phyloP scores from a whole-genome alignment of 192 early-diverging fungal genomes.

The Gonapodya sp. region DNA sequence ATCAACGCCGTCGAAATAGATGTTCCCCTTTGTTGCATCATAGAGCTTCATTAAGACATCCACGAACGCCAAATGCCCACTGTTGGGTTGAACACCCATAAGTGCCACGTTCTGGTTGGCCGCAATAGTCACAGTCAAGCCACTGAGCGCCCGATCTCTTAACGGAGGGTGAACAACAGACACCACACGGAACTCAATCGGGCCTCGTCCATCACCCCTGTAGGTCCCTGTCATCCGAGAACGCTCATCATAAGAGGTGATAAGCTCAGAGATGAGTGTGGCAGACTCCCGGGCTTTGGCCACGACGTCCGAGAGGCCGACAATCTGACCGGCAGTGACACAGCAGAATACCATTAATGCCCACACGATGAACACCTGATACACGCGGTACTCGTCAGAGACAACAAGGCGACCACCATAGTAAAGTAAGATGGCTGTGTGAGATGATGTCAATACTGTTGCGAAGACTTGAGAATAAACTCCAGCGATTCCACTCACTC shows the following conservation, averaged over 20 bases:
- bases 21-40: background rate
- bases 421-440: background rate
- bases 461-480: too few relatives aligned
- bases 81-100: background rate
- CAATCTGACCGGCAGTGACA: background rate
- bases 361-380: background rate
- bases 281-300: background rate
- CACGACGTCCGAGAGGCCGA: background rate
- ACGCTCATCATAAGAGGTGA: background rate
- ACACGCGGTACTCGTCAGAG: background rate
- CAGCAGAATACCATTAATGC: background rate
- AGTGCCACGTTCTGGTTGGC: background rate
- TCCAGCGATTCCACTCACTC: background rate
- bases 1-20: background rate
- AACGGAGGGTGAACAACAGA: background rate
- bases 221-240: background rate
- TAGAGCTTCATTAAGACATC: background rate
- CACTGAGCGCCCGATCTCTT: background rate
- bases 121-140: background rate
- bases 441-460: background rate
- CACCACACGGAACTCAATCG: background rate
- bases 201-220: background rate
- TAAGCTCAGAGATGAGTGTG: background rate
- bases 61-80: background rate
- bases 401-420: background rate